Conservation (phyloP, 805 yeast genomes). For the Yarrowia osloensis region DNA sequence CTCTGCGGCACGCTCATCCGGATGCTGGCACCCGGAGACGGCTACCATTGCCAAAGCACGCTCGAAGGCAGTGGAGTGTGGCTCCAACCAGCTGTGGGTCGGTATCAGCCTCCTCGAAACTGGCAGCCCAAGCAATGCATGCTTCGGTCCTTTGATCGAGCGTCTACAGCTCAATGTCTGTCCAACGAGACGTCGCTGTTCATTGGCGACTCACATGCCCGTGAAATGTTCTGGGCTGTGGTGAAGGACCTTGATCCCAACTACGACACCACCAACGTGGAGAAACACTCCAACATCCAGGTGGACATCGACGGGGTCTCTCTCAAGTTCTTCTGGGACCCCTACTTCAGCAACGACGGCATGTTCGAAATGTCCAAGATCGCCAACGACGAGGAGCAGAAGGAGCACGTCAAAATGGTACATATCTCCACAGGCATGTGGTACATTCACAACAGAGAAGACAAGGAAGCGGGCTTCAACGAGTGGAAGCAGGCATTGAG, state of each 20-base stretch:
- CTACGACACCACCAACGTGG: slow-evolving; percentile 17
- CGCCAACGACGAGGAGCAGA: not conserved
- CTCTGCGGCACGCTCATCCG: slow-evolving; percentile 2
- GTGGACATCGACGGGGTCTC: not conserved
- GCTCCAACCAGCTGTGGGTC: slow-evolving; percentile 6
- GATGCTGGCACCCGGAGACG: slow-evolving; percentile 6
- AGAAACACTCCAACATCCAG: slow-evolving; percentile 2
- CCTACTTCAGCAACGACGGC: not conserved
- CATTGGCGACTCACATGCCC: slow-evolving; percentile 37
- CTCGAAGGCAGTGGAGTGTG: slow-evolving; percentile 18
- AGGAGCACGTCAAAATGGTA: not conserved
- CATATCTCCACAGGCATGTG: slow-evolving; percentile 21
- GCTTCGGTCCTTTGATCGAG: slow-evolving; percentile 33
- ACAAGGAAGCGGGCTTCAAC: slow-evolving; percentile 32
- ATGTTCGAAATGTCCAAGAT: not conserved
- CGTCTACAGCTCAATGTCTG: slow-evolving; percentile 34
- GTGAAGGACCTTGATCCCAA: slow-evolving; percentile 35
- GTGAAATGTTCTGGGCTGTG: slow-evolving; percentile 37
- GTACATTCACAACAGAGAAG: slow-evolving; percentile 34
- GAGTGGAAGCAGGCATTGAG: slow-evolving; percentile 20
- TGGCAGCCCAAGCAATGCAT: slow-evolving; percentile 38
- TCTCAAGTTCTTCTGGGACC: slow-evolving; percentile 20
- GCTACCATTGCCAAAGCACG: slow-evolving; percentile 22
- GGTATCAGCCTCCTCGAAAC: slow-evolving; percentile 30
- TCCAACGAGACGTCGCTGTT: slow-evolving; percentile 34